These are phyloP conservation scores for Carex littledalei DNA, from an alignment of 176 grass and related monocot species.

Conservation along the genomic window DNA sequence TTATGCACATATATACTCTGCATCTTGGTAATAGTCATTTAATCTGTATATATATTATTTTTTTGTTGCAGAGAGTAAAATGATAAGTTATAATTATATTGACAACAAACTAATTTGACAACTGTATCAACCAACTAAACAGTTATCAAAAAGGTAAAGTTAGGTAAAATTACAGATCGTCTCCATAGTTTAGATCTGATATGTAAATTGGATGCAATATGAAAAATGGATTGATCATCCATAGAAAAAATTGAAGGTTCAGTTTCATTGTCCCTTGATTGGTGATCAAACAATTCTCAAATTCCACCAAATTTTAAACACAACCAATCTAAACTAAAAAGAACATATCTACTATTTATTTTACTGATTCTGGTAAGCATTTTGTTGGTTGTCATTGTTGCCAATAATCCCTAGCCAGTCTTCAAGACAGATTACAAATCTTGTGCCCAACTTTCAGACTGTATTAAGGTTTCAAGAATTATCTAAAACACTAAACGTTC, in stretches of 20 bases:
- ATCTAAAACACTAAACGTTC: too few relatives aligned
- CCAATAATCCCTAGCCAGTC: too few relatives aligned
- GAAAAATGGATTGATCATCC: too few relatives aligned
- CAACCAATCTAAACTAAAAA: not conserved
- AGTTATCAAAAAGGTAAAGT: not conserved
- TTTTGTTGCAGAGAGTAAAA: not conserved
- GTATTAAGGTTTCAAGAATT: too few relatives aligned
- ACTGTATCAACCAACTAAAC: not conserved
- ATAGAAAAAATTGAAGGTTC: not conserved
- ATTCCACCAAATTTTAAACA: not conserved
- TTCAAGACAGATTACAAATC: too few relatives aligned
- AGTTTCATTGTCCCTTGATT: not conserved
- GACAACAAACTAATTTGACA: not conserved
- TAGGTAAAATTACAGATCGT: not conserved
- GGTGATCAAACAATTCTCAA: not conserved
- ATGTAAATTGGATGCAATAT: too few relatives aligned
- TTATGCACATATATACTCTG: not conserved
- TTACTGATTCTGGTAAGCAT: too few relatives aligned
- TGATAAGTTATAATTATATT: not conserved
- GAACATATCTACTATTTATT: too few relatives aligned
- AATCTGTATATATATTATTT: not conserved
- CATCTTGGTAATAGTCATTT: not conserved
- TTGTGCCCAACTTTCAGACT: too few relatives aligned
- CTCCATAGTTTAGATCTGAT: not conserved
- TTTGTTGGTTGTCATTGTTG: too few relatives aligned